phyloP scores from a whole-genome alignment of 1,284 basidiomycete genomes.

The Coniferiporia sulphurascens region DNA sequence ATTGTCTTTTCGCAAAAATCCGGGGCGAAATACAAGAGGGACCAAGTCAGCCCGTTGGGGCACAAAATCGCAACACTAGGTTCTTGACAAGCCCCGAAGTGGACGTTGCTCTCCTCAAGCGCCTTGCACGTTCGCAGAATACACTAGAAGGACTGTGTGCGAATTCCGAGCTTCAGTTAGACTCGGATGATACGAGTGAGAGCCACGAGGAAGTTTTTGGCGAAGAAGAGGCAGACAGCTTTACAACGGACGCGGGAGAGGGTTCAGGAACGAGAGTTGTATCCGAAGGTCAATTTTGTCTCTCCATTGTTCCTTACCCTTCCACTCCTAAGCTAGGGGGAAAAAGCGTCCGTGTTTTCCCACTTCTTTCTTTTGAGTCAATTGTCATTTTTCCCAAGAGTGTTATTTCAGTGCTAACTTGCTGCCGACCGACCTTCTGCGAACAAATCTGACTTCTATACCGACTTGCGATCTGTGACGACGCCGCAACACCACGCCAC shows the following conservation, averaged over 20 bases:
- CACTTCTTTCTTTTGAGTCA: background rate
- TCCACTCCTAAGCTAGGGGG: background rate
- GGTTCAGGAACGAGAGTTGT: background rate
- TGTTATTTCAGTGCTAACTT: background rate
- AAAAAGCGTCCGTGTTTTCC: background rate
- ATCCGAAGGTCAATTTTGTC: background rate
- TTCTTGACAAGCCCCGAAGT: background rate
- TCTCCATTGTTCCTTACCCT: background rate
- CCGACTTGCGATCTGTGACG: too few species aligned
- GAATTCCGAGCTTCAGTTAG: background rate
- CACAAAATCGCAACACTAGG: too few species aligned
- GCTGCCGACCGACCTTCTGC: background rate
- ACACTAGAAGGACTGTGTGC: background rate
- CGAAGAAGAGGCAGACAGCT: slow-evolving; percentile 1
- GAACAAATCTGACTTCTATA: too few species aligned
- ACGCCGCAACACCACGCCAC: background rate
- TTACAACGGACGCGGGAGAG: background rate
- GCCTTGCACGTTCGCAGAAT: slow-evolving; percentile 6
- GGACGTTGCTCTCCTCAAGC: slow-evolving; percentile 6
- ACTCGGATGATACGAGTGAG: background rate
- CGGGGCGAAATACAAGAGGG: too few species aligned
- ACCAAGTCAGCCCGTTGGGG: too few species aligned
- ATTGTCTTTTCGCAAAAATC: too few species aligned
- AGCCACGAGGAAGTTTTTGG: background rate
- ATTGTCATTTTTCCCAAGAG: background rate